phyloP scores from a whole-genome alignment of 2,329 filamentous ascomycete genomes.

The Corinectria fuckeliana region DNA sequence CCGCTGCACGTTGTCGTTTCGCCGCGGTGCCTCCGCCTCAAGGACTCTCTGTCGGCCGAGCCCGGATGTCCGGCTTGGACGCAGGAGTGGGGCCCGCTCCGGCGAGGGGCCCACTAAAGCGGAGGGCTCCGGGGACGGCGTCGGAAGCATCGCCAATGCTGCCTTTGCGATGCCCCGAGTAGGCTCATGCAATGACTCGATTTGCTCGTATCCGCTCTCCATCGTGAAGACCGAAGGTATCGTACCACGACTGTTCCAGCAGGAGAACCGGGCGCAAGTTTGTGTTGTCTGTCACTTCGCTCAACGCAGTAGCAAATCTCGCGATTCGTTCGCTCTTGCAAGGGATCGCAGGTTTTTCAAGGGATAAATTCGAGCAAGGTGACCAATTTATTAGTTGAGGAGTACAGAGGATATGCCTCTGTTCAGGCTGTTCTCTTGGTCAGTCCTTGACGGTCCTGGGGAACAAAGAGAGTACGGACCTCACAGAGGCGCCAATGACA shows the following conservation, averaged over 20 bases:
- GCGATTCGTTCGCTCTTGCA: too few relatives aligned
- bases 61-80: conserved; percentile 2
- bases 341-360: too few relatives aligned
- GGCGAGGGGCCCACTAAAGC: conserved; percentile 15
- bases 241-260: too few relatives aligned
- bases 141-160: conserved; percentile 6
- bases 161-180: not conserved
- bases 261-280: too few relatives aligned
- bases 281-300: not conserved
- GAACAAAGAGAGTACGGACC: conserved; percentile 30
- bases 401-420: not conserved
- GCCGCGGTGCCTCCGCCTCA: not conserved
- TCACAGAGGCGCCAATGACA: not conserved
- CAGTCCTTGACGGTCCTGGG: not conserved
- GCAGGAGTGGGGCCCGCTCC: conserved; percentile 16
- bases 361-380: not conserved
- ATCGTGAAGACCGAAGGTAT: not conserved
- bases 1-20: not conserved
- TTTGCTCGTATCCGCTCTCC: not conserved
- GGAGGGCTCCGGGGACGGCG: conserved; percentile 16
- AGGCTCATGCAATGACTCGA: not conserved
- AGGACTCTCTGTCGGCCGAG: not conserved
- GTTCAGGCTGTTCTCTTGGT: not conserved
- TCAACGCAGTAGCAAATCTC: too few relatives aligned
- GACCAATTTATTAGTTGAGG: not conserved